Base-by-base conservation (phyloP, 306 rosid genomes). In the Ormosia semicastrata region DNA sequence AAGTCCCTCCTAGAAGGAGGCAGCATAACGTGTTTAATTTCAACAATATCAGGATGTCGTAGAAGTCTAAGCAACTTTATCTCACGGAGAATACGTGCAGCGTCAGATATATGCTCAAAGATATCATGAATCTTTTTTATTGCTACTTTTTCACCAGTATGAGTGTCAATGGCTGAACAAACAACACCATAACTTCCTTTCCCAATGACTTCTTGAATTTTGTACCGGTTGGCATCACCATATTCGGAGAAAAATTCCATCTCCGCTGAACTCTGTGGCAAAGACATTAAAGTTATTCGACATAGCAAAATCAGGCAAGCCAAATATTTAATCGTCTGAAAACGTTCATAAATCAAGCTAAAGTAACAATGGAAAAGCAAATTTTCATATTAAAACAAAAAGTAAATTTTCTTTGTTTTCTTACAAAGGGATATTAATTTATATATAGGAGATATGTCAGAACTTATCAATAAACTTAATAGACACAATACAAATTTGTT, bases 141-240 rank as follows among this genome's bases (percentile, higher is more conserved):
- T 36, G 98, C 98, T 80, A 95, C 99, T 81, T 90, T 95, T 84
- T 93, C 93, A 36, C 92, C 91, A 0, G 97, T 93, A 73, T 89
- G 95, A 71, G 95, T 93, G 85, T 95, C 99, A 17, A 95, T 79
- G 41, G 99, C 99, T 53, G 99, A 95, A 89, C 99, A 93, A 73
- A 95, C 99, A 77, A 93, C 94, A 7, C 99, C 99, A 81, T 95
- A 95, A 77, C 99, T 95, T 84, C 99, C 99, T 81, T 93, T 95
- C 65, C 99, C 99, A 62, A 95, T 53, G 57, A 95, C 95, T 87
- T 95, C 98, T 86, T 87, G 98, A 84, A 95, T 92, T 88, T 95
- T 91, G 84, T 89, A 93, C 75, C 95, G 88, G 81, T 72, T 95
- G 84, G 92, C 98, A 80, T 95, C 95, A 0, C 99, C 95, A 73